A percentile compares a stretch with the other conserved stretches of the same genome.
Evolutionary conservation across 2,329 filamentous ascomycete genomes (phyloP).

Genomic region (Penicillium fuscoglaucum): DNA sequence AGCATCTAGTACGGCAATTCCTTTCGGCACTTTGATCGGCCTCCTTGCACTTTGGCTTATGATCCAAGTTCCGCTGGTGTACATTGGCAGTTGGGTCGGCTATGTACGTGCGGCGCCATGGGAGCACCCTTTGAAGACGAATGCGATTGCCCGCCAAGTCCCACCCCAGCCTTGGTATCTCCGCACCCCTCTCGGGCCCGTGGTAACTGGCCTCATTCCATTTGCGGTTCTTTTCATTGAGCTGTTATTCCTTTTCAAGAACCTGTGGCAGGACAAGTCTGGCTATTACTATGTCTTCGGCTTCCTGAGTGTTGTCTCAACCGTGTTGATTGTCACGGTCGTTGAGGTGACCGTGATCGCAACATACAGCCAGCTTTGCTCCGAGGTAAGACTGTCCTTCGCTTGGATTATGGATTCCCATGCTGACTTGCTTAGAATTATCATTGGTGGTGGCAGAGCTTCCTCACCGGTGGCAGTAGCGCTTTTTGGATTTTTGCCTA

Average conservation of each 20-base stretch:
- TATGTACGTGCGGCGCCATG: conserved; percentile 67
- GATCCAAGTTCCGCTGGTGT: conserved; percentile 82
- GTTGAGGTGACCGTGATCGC: conserved; percentile 81
- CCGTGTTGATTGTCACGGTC: conserved; percentile 72
- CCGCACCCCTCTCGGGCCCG: conserved; percentile 60
- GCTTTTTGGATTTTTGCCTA: conserved; percentile 81
- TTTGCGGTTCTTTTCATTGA: conserved; percentile 90
- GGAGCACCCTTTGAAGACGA: conserved; percentile 80
- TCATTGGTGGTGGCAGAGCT: conserved; percentile 91
- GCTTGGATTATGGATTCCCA: neutral
- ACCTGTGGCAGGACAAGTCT: conserved; percentile 85
- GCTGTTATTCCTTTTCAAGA: conserved; percentile 82
- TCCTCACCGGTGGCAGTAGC: conserved; percentile 73
- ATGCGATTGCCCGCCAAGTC: conserved; percentile 68
- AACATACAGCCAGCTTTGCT: conserved; percentile 78
- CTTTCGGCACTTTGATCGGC: conserved; percentile 73
- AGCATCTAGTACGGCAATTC: conserved; percentile 82
- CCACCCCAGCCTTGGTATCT: conserved; percentile 76
- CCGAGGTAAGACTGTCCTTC: conserved; percentile 56
- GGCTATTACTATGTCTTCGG: conserved; percentile 92
- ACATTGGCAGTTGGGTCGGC: conserved; percentile 75
- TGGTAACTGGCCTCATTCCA: conserved; percentile 75
- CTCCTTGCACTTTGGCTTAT: conserved; percentile 78
- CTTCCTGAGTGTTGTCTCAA: conserved; percentile 72
- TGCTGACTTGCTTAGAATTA: conserved; percentile 59